Evolutionary conservation across 169 alveolate species (phyloP).

Genomic region (Amoebophrya sp.): DNA sequence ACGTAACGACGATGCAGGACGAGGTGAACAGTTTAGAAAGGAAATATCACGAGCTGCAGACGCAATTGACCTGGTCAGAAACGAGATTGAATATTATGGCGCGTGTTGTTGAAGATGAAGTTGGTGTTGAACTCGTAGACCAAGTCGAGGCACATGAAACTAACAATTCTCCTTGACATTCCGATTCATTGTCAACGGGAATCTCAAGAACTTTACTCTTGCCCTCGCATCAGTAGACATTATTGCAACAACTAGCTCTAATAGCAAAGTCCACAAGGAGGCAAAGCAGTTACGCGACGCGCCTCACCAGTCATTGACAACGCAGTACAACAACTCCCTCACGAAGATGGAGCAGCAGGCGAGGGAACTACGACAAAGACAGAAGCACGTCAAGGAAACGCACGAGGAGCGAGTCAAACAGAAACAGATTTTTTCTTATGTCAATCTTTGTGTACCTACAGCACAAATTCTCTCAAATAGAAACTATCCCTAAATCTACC

Average conservation of each 20-base stretch:
- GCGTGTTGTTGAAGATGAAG: too few relatives aligned
- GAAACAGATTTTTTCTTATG: background rate
- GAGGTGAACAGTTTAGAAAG: background rate
- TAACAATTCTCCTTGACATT: too few relatives aligned
- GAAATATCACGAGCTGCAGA: background rate
- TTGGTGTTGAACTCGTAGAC: too few relatives aligned
- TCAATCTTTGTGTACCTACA: too few relatives aligned
- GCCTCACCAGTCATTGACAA: background rate
- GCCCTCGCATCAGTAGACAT: too few relatives aligned
- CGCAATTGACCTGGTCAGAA: background rate
- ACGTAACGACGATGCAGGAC: background rate
- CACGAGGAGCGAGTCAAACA: background rate
- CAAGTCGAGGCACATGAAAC: too few relatives aligned
- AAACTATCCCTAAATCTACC: too few relatives aligned
- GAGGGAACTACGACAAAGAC: background rate
- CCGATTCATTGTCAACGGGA: too few relatives aligned
- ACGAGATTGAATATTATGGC: too few relatives aligned
- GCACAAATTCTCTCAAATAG: too few relatives aligned
- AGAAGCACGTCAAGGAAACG: constrained; percentile 19
- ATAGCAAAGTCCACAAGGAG: background rate
- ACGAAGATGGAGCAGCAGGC: constrained; percentile 2
- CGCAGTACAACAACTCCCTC: constrained; percentile 22
- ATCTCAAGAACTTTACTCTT: too few relatives aligned
- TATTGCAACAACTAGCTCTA: too few relatives aligned
- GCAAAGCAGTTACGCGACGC: constrained; percentile 19